Evolutionary conservation across 257 asterid genomes (phyloP), one percentile per base, ranked within the genome.

Genomic region (Penstemon davidsonii): DNA sequence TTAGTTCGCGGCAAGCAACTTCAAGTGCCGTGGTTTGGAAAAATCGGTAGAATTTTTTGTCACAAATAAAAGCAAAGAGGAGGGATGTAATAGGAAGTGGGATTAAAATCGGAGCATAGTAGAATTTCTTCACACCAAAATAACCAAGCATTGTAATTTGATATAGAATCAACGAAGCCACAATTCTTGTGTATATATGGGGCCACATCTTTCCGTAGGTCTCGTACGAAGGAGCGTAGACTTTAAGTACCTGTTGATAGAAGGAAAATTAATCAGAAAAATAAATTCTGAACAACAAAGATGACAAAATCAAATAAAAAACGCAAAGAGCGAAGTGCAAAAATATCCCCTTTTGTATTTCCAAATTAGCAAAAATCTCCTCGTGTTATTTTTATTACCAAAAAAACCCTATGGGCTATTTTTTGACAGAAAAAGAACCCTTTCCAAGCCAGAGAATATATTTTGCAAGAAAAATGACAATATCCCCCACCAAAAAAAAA

Each of bases 181-280:
- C 5, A 3, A 93, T 49, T 40, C 96, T 91, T 5, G 72, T 78
- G 85, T 71, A 82, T 52, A 93, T 81, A 79, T 93, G 98, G 0
- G 98, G 98, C 98, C 98, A 93, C 87, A 83, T 83, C 68, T 78
- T 84, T 5, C 98, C 98, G 5, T 86, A 73, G 78, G 85, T 93
- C 88, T 93, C 98, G 50, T 78, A 90, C 8, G 79, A 38, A 52
- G 98, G 98, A 60, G 87, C 91, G n/a, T 75, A 85, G 18, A 93
- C 98, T 77, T 92, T 89, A 39, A 92, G 90, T 7, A 73, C 95
- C 98, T 91, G 81, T 81, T 36, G 8, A 47, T 38, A 38, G 52
- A 19, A 8, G 64, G 38, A n/a, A n/a, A 61, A 47, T 43, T 12
- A 55, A 73, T 25, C 33, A 25, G 33, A 25, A 25, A 25, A 25